Percentiles rank a stretch among this genome's conserved stretches.
Conservation (phyloP, 495 filamentous ascomycete genomes). For the Aspergillus egyptiacus region DNA sequence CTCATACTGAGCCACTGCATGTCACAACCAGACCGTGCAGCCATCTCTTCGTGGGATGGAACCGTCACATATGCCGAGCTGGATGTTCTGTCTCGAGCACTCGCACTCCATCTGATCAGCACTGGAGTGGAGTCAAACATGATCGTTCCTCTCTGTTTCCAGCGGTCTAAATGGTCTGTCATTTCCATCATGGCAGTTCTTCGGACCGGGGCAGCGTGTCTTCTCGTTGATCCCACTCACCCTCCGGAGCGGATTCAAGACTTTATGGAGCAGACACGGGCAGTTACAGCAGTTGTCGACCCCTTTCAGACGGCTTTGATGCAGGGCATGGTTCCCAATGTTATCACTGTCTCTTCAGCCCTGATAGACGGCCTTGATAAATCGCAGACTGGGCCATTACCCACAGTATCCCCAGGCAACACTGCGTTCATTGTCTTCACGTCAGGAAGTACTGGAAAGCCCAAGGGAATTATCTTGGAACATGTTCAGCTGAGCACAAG, state of each 20-base stretch:
- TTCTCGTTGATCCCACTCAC: constrained; percentile 38
- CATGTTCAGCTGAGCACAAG: constrained; percentile 23
- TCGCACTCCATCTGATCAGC: constrained; percentile 24
- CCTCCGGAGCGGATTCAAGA: constrained; percentile 35
- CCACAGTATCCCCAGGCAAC: background rate
- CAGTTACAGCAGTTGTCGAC: background rate
- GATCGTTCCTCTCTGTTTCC: constrained; percentile 39
- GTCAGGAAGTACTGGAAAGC: constrained; percentile 34
- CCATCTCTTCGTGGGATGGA: constrained; percentile 23
- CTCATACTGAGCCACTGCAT: constrained; percentile 19
- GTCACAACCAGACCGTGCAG: constrained; percentile 15
- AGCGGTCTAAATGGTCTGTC: constrained; percentile 34
- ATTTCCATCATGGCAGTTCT: constrained; percentile 39
- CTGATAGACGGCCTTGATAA: constrained; percentile 13
- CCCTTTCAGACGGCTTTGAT: background rate
- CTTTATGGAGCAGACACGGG: constrained; percentile 20
- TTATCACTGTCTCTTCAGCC: constrained; percentile 26
- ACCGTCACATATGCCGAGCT: constrained; percentile 26
- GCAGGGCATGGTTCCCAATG: too few relatives aligned
- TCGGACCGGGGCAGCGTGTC: constrained; percentile 43
- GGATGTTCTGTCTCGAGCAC: constrained; percentile 19
- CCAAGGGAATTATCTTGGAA: constrained; percentile 37
- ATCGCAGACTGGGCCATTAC: background rate
- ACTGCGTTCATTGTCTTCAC: constrained; percentile 28
- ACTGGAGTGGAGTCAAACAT: background rate